Evolutionary conservation across 768 basidiomycete genomes (phyloP).

Genomic region (Boletus sp.): DNA sequence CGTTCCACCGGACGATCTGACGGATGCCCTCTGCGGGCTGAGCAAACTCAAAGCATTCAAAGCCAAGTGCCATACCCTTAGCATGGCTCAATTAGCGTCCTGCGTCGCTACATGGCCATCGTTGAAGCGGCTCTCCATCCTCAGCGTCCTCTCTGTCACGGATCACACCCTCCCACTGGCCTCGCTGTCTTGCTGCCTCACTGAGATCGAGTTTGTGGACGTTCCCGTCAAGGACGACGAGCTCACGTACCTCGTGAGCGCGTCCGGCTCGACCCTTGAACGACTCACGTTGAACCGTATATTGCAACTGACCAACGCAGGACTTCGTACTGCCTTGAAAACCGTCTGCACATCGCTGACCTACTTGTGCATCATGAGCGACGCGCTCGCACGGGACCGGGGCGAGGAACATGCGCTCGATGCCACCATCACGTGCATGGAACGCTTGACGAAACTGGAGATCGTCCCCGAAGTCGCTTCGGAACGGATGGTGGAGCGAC

Average conservation of each 20-base stretch:
- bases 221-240: conserved; percentile 10
- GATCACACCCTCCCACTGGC: too few species aligned
- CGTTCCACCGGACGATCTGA: background rate
- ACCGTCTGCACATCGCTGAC: conserved; percentile 1
- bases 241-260: conserved; percentile 3
- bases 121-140: conserved; percentile 5
- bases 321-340: background rate
- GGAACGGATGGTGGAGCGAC: too few species aligned
- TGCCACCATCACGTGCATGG: conserved; percentile 1
- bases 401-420: conserved; percentile 10
- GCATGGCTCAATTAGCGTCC: background rate
- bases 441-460: background rate
- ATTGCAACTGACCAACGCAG: conserved; percentile 1
- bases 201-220: background rate
- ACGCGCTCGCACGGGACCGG: background rate
- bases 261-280: conserved; percentile 4
- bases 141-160: background rate
- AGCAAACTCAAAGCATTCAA: background rate
- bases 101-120: conserved; percentile 10
- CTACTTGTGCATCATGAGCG: background rate
- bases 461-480: too few species aligned
- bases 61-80: background rate
- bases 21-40: background rate
- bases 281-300: conserved; percentile 1
- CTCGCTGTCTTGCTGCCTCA: background rate